Conservation (phyloP, 2,329 filamentous ascomycete species). For the Coniella lustricola region DNA sequence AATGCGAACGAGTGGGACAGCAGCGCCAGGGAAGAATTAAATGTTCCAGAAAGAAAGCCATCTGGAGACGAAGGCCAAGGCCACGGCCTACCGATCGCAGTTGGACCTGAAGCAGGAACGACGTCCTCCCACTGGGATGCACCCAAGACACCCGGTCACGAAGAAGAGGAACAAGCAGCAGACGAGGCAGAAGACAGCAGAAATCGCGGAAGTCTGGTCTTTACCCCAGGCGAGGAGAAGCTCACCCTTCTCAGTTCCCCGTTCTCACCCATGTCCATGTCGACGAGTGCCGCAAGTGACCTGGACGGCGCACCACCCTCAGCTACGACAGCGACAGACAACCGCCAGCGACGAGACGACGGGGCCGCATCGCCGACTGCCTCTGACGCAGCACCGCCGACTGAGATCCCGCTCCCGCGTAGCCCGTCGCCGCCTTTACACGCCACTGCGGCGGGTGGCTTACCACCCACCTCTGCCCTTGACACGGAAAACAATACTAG, state of each 20-base stretch:
- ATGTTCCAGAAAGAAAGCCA: background rate
- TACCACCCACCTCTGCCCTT: too few species aligned
- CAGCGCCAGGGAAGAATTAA: background rate
- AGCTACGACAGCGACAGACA: constrained; percentile 17
- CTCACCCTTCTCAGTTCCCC: constrained; percentile 29
- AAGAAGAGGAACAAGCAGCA: constrained; percentile 26
- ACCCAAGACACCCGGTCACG: constrained; percentile 39
- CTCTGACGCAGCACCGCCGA: background rate
- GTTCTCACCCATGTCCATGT: constrained; percentile 24
- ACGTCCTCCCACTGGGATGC: constrained; percentile 19
- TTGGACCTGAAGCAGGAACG: too few species aligned
- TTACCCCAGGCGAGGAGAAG: constrained; percentile 41
- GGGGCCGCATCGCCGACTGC: background rate
- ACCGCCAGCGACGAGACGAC: too few species aligned
- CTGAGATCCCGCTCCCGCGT: constrained; percentile 10
- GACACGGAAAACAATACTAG: too few species aligned
- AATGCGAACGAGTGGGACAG: background rate
- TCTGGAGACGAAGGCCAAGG: too few species aligned
- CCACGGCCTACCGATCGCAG: too few species aligned
- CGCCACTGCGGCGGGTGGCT: background rate
- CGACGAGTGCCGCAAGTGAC: constrained; percentile 29
- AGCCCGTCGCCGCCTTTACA: constrained; percentile 4
- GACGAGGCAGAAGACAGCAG: constrained; percentile 17
- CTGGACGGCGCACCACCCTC: constrained; percentile 26
- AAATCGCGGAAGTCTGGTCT: constrained; percentile 11